Conservation (phyloP, 192 early-diverging fungal species). For the Backusella morwellensis region DNA sequence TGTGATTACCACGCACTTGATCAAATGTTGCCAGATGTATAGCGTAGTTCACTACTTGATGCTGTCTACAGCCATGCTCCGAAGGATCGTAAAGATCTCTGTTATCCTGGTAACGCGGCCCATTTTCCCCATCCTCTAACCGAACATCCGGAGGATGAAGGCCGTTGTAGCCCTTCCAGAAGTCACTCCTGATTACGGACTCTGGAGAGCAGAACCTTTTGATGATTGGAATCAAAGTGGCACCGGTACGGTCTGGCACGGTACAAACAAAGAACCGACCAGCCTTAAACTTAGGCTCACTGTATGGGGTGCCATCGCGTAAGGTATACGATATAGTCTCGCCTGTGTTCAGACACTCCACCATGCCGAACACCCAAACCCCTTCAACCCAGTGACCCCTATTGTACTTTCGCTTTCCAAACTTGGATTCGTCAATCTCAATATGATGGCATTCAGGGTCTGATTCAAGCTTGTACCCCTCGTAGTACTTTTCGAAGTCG, state of each 20-base stretch:
- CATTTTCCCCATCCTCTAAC: background rate
- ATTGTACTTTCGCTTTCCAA: background rate
- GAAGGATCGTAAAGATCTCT: background rate
- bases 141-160: background rate
- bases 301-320: too few relatives aligned
- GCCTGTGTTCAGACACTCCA: background rate
- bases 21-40: background rate
- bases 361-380: background rate
- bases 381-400: background rate
- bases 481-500: background rate
- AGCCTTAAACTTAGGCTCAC: background rate
- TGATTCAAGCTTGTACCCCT: background rate
- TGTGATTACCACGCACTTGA: background rate
- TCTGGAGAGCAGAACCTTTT: background rate
- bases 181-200: background rate
- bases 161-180: background rate
- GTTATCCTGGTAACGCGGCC: background rate
- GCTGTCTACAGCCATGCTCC: background rate
- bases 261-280: background rate
- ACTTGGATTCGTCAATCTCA: background rate
- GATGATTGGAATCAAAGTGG: background rate
- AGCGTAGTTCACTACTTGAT: background rate
- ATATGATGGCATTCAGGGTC: background rate
- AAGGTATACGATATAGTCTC: too few relatives aligned
- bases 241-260: background rate